phyloP scores from a whole-genome alignment of 2,329 filamentous ascomycete species.

The Ophiosphaerella herpotricha region DNA sequence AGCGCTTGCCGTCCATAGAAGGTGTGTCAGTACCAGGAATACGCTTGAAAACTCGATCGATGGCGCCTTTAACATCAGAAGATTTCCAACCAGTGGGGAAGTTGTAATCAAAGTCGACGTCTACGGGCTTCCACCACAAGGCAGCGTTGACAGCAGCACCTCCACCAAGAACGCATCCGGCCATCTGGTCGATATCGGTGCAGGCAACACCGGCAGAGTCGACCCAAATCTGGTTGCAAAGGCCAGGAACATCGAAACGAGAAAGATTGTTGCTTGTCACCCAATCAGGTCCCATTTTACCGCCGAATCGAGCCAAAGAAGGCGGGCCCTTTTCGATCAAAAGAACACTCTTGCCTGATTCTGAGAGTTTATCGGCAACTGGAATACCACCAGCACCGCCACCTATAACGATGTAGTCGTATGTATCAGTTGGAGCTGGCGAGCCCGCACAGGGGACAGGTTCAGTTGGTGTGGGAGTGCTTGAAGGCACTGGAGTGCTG shows the following conservation, averaged over 20 bases:
- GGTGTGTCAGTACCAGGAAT: slow-evolving; percentile 72
- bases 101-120: slow-evolving; percentile 71
- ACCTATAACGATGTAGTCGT: slow-evolving; percentile 68
- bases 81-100: slow-evolving; percentile 75
- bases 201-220: slow-evolving; percentile 68
- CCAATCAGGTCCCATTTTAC: slow-evolving; percentile 66
- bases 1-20: slow-evolving; percentile 68
- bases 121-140: slow-evolving; percentile 69
- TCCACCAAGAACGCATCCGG: slow-evolving; percentile 72
- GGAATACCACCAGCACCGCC: slow-evolving; percentile 67
- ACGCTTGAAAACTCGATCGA: slow-evolving; percentile 67
- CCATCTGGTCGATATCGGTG: slow-evolving; percentile 73
- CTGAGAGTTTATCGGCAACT: slow-evolving; percentile 63
- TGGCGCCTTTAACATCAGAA: slow-evolving; percentile 63
- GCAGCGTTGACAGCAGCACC: slow-evolving; percentile 70
- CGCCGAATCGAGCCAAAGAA: slow-evolving; percentile 68
- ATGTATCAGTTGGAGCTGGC: slow-evolving; percentile 51
- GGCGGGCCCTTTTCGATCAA: slow-evolving; percentile 57
- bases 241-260: slow-evolving; percentile 72
- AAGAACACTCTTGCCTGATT: slow-evolving; percentile 67
- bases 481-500: slow-evolving; percentile 24
- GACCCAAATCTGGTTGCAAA: slow-evolving; percentile 72
- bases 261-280: slow-evolving; percentile 65
- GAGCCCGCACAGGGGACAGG: slow-evolving; percentile 45
- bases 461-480: slow-evolving; percentile 33